phyloP scores from a whole-genome alignment of 2,329 filamentous ascomycete species.

The Cladorrhinum sp. region DNA sequence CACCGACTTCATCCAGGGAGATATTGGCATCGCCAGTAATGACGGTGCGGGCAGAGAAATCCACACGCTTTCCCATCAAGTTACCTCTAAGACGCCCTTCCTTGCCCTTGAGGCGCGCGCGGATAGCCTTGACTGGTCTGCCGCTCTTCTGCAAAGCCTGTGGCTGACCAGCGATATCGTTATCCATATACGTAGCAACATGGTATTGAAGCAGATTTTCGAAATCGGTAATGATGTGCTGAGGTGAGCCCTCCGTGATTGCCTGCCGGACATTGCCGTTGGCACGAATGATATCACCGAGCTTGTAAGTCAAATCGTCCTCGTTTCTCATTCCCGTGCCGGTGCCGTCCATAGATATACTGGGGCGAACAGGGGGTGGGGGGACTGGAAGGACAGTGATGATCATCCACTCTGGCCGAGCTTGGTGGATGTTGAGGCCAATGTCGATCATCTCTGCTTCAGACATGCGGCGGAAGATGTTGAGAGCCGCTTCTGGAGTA shows the following conservation, averaged over 20 bases:
- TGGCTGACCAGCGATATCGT: conserved; percentile 93
- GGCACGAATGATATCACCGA: conserved; percentile 96
- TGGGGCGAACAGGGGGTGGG: conserved; percentile 90
- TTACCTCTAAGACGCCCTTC: conserved; percentile 97
- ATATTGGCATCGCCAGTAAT: conserved; percentile 98
- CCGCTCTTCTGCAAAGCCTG: conserved; percentile 96
- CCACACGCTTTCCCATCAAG: conserved; percentile 98
- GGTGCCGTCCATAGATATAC: conserved; percentile 94
- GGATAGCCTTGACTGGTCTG: conserved; percentile 92
- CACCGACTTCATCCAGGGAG: conserved; percentile 94
- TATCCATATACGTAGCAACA: conserved; percentile 99
- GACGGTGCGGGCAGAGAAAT: conserved; percentile 98
- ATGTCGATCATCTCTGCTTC: conserved; percentile 80
- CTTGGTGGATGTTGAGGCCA: conserved; percentile 91
- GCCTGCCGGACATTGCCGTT: conserved; percentile 93
- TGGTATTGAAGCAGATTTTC: conserved; percentile 93
- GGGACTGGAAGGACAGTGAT: conserved; percentile 92
- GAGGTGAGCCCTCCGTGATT: conserved; percentile 84
- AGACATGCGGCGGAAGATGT: conserved; percentile 81
- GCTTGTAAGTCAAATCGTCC: conserved; percentile 98
- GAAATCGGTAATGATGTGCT: conserved; percentile 88
- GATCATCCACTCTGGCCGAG: conserved; percentile 97
- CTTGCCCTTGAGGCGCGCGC: conserved; percentile 97
- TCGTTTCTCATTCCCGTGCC: conserved; percentile 90
- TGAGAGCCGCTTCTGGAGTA: conserved; percentile 78